Percentiles rank a stretch among this genome's conserved stretches.
phyloP scores from a whole-genome alignment of 73 alveolate genomes.

The Paramecium sonneborni region DNA sequence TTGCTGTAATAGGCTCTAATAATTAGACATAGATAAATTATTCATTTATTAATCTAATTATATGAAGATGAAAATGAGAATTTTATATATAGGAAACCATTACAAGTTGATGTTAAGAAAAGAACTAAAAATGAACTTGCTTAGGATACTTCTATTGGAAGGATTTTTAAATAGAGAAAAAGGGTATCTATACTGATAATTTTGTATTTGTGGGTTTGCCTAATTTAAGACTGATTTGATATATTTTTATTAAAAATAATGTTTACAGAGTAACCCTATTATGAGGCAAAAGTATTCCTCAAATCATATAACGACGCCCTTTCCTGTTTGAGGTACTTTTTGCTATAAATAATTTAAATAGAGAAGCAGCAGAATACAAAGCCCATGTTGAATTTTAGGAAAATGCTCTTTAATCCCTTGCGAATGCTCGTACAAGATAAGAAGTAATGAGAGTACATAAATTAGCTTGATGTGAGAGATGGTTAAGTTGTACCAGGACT shows the following conservation, averaged over 20 bases:
- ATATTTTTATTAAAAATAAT: not conserved
- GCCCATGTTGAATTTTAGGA: constrained; percentile 19
- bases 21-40: not conserved
- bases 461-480: constrained; percentile 34
- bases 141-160: constrained; percentile 7
- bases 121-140: not conserved
- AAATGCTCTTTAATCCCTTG: not conserved
- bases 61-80: constrained; percentile 60
- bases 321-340: not conserved
- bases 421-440: not conserved
- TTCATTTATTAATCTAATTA: constrained; percentile 25
- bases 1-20: not conserved
- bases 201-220: constrained; percentile 66
- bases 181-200: constrained; percentile 56
- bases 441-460: not conserved
- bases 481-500: not conserved
- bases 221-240: constrained; percentile 59
- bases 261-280: constrained; percentile 44
- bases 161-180: constrained; percentile 46
- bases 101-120: constrained; percentile 17
- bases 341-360: not conserved
- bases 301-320: constrained; percentile 42
- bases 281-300: constrained; percentile 26
- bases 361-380: constrained; percentile 43
- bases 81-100: constrained; percentile 32